Evolutionary conservation across 257 asterid genomes (phyloP).

Genomic region (Solanum peruvianum): DNA sequence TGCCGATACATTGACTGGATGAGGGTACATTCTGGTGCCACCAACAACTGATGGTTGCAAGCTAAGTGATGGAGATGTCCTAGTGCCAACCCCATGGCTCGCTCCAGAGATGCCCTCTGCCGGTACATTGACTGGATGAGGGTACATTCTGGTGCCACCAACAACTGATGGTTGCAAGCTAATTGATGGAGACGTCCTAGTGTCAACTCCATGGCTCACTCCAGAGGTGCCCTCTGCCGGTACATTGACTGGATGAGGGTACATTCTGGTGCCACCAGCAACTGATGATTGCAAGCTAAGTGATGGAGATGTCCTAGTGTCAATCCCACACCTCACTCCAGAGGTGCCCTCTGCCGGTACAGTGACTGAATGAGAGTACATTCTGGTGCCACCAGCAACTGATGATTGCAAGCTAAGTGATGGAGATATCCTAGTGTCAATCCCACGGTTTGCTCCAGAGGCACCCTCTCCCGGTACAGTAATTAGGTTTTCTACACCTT

Average conservation of each 20-base stretch:
- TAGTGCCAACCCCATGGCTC: background rate
- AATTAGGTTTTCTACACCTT: background rate
- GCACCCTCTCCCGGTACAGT: background rate
- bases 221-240: background rate
- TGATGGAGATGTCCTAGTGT: background rate
- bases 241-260: background rate
- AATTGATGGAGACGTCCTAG: background rate
- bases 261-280: background rate
- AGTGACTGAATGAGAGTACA: background rate
- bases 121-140: background rate
- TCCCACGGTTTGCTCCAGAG: background rate
- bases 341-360: background rate
- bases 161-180: background rate
- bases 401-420: background rate
- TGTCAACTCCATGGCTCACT: background rate
- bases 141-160: background rate
- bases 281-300: background rate
- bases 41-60: background rate
- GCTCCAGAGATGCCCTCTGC: background rate
- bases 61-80: background rate
- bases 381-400: background rate
- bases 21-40: background rate
- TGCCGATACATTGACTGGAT: background rate
- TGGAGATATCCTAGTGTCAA: background rate
- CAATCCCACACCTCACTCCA: background rate